Conservation (phyloP, 768 basidiomycete species). For the Podaxis mareebaensis region DNA sequence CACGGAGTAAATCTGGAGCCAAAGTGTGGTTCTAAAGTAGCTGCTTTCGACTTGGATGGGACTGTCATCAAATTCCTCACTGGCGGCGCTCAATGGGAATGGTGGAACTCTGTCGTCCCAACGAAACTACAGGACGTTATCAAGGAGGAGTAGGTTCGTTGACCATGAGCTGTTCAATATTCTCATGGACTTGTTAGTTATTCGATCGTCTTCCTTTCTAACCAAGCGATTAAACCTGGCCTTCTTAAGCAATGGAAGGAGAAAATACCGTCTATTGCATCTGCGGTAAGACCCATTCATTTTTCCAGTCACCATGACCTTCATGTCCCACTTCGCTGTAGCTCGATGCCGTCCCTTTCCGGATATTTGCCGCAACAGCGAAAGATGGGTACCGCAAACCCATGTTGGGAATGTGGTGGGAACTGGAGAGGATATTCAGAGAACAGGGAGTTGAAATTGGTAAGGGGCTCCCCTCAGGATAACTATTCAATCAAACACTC, state of each 20-base stretch:
- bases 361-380: slow-evolving; percentile 73
- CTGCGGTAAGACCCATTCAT: slow-evolving; percentile 43
- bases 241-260: slow-evolving; percentile 68
- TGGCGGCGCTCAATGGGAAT: slow-evolving; percentile 50
- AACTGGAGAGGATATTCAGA: slow-evolving; percentile 62
- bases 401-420: slow-evolving; percentile 84
- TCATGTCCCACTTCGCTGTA: slow-evolving; percentile 26
- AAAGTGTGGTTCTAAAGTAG: slow-evolving; percentile 53
- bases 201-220: slow-evolving; percentile 76
- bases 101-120: slow-evolving; percentile 74
- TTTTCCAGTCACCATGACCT: neutral
- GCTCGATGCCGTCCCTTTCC: slow-evolving; percentile 77
- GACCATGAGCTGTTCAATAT: neutral
- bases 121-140: slow-evolving; percentile 59
- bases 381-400: slow-evolving; percentile 84
- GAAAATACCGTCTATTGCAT: slow-evolving; percentile 71
- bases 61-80: slow-evolving; percentile 62
- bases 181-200: slow-evolving; percentile 41
- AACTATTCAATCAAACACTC: neutral
- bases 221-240: slow-evolving; percentile 61
- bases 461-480: slow-evolving; percentile 26
- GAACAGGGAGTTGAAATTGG: slow-evolving; percentile 66
- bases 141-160: slow-evolving; percentile 54
- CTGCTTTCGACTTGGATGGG: slow-evolving; percentile 86
- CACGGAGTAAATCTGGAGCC: slow-evolving; percentile 45